Evolutionary conservation across 1,284 basidiomycete genomes (phyloP).

Genomic region (Cystobasidiaceae sp.): DNA sequence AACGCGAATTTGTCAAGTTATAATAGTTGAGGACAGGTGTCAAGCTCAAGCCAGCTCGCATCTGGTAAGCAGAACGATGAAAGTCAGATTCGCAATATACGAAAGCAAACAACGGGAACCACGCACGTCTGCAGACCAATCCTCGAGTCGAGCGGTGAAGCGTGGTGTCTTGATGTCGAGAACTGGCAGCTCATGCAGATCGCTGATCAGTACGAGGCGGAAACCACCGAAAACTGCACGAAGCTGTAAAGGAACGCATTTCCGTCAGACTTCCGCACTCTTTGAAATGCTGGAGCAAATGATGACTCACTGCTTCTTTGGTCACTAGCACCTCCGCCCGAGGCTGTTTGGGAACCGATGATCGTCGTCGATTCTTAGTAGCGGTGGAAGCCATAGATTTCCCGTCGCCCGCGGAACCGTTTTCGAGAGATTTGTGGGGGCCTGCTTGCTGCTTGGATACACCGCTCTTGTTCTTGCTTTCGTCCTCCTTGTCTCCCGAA

Average conservation of each 20-base stretch:
- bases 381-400: constrained; percentile 25
- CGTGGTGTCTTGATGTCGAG: constrained; percentile 81
- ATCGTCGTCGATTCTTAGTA: constrained; percentile 31
- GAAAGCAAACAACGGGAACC: not conserved
- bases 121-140: constrained; percentile 87
- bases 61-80: constrained; percentile 51
- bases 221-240: constrained; percentile 82
- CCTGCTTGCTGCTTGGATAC: too few species aligned
- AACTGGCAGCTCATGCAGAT: constrained; percentile 90
- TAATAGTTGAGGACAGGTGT: constrained; percentile 85
- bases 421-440: not conserved
- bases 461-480: not conserved
- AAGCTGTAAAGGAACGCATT: constrained; percentile 59
- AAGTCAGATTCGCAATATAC: constrained; percentile 9
- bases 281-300: too few species aligned
- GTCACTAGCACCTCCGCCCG: constrained; percentile 60
- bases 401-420: not conserved
- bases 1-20: constrained; percentile 96
- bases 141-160: constrained; percentile 75
- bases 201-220: constrained; percentile 88
- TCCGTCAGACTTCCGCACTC: too few species aligned
- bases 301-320: constrained; percentile 70
- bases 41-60: constrained; percentile 73
- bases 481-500: not conserved
- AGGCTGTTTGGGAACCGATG: not conserved